Evolutionary conservation across 129 eudicot genomes (phyloP).

Genomic region (Logfia minima): DNA sequence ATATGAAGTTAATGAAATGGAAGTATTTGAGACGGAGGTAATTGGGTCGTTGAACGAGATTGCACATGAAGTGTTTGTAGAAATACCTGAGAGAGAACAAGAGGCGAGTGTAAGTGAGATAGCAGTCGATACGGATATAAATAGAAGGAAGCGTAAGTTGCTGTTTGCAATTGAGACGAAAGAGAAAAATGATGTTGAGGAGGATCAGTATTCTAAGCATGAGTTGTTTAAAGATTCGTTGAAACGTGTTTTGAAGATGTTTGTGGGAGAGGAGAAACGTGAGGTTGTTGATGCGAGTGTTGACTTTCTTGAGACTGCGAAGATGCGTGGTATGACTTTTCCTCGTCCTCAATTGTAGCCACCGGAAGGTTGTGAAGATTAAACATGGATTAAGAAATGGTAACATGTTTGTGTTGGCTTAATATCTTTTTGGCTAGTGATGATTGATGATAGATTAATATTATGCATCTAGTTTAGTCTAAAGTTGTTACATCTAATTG

Average conservation of each 20-base stretch:
- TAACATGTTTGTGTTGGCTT: not conserved
- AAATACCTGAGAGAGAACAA: slow-evolving; percentile 27
- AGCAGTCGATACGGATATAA: not conserved
- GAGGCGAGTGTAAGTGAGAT: not conserved
- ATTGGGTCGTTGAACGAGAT: not conserved
- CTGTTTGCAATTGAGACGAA: slow-evolving; percentile 17
- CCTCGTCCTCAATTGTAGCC: slow-evolving; percentile 39
- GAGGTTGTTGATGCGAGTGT: slow-evolving; percentile 15
- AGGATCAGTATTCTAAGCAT: not conserved
- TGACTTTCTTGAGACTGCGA: slow-evolving; percentile 50
- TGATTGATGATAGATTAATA: not conserved
- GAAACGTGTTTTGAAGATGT: slow-evolving; percentile 12
- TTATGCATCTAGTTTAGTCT: not conserved
- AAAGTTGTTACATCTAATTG: not conserved
- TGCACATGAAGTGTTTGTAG: slow-evolving; percentile 22
- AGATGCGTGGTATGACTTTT: slow-evolving; percentile 36
- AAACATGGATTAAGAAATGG: not conserved
- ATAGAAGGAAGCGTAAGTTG: slow-evolving; percentile 29
- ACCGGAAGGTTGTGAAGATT: slow-evolving; percentile 13
- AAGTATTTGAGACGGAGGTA: not conserved
- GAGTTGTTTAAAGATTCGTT: not conserved
- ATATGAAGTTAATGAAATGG: not conserved
- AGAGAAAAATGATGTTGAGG: not conserved
- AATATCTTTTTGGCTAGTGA: not conserved
- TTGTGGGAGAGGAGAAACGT: not conserved